phyloP scores from a whole-genome alignment of 768 basidiomycete genomes.

The Cyclocybe aegerita region DNA sequence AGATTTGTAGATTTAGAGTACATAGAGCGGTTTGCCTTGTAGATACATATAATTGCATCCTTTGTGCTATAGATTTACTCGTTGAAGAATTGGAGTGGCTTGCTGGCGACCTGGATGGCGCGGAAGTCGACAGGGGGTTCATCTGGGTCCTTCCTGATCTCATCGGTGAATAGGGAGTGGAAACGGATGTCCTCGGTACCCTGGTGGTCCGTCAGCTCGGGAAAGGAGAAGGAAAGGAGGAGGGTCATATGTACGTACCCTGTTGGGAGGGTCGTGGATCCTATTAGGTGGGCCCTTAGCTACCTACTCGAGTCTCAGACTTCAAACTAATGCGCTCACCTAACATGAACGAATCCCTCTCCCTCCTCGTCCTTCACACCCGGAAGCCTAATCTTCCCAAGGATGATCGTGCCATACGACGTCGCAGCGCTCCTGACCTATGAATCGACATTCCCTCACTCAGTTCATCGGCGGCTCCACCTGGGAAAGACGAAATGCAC shows the following conservation, averaged over 20 bases:
- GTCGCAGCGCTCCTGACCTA: slow-evolving; percentile 55
- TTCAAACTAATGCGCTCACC: slow-evolving; percentile 38
- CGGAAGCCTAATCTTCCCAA: slow-evolving; percentile 76
- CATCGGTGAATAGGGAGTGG: slow-evolving; percentile 71
- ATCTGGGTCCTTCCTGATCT: slow-evolving; percentile 44
- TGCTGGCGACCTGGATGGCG: slow-evolving; percentile 60
- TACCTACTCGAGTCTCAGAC: slow-evolving; percentile 1
- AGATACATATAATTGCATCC: slow-evolving; percentile 1
- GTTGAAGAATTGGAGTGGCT: slow-evolving; percentile 69
- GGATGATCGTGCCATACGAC: slow-evolving; percentile 66
- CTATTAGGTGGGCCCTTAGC: slow-evolving; percentile 29
- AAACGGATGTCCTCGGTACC: slow-evolving; percentile 65
- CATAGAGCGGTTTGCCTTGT: background rate
- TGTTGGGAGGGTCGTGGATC: slow-evolving; percentile 75
- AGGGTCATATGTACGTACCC: slow-evolving; percentile 37
- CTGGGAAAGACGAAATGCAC: slow-evolving; percentile 20
- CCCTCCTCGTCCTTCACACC: slow-evolving; percentile 63
- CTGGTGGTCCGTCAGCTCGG: slow-evolving; percentile 30
- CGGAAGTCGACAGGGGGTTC: slow-evolving; percentile 56
- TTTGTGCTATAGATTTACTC: slow-evolving; percentile 38
- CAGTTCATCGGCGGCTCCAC: slow-evolving; percentile 10
- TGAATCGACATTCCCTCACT: slow-evolving; percentile 34
- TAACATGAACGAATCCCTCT: slow-evolving; percentile 68
- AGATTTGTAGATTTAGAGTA: background rate
- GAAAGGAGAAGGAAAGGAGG: background rate